Conservation (phyloP, 176 grass and related monocot species). For the Elymus sibiricus region DNA sequence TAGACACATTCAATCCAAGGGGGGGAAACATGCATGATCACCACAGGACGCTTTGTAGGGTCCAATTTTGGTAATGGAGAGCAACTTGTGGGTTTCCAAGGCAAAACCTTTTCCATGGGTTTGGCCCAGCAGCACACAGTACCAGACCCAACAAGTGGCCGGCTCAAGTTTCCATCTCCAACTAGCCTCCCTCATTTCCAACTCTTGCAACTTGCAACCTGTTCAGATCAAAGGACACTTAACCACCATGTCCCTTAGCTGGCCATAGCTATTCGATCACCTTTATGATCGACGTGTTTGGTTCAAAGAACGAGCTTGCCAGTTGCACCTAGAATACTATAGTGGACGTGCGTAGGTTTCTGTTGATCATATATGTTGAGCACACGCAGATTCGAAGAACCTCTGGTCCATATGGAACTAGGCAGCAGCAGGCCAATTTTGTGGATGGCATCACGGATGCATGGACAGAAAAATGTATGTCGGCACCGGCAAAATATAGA, state of each 20-base stretch:
- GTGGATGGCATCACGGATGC: not conserved
- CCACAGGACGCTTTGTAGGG: not conserved
- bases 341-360: not conserved
- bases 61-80: not conserved
- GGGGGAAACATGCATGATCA: not conserved
- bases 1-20: not conserved
- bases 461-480: not conserved
- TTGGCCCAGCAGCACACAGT: conserved; percentile 6
- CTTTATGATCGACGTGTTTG: not conserved
- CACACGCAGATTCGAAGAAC: not conserved
- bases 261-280: conserved; percentile 6
- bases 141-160: not conserved
- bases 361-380: conserved; percentile 8
- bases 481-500: no score
- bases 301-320: not conserved
- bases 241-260: conserved; percentile 5
- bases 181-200: not conserved
- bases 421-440: conserved; percentile 13
- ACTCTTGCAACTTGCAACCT: conserved; percentile 6
- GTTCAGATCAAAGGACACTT: not conserved
- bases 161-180: conserved; percentile 14
- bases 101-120: not conserved
- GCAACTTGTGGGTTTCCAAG: not conserved
- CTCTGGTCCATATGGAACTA: not conserved
- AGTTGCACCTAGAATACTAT: not conserved